Base-by-base conservation (phyloP, 768 basidiomycete genomes). In the Gyrodon lividus region DNA sequence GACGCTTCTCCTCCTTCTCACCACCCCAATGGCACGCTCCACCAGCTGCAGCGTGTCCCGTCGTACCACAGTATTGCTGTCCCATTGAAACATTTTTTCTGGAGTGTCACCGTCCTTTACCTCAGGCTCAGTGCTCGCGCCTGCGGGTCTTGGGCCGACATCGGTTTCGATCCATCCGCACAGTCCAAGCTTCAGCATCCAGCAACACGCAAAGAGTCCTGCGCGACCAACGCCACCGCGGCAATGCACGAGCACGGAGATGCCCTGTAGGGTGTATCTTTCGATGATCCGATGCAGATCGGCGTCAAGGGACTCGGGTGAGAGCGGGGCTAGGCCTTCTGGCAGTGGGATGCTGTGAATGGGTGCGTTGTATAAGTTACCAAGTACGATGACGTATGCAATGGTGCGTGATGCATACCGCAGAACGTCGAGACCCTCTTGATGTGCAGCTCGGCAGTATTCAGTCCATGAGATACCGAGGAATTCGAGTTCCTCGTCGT, bases 181-280 rank as follows among this genome's bases (percentile, higher is more conserved):
- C n/a, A 97, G 77, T 4, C 94, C 95, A 55, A 97, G 83, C 67
- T 90, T 92, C 52, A 96, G 76, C 65, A 90, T 78, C 95, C 95
- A 98, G 61, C 89, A 92, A 58, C 87, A 91, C 2, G 93, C 94
- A 40, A 98, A 77, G 22, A 98, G 77, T 1, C 95, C 96, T 0
- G 95, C 96, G 16, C 95, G 81, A 3, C 95, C 95, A 6, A 98
- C 88, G 4, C 96, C 96, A 14, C 95, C 95, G 16, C 95, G 82
- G 65, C 96, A 98, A 60, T 98, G 96, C 12, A 87, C 88, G 10
- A 96, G 77, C 8, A 94, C 78, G 8, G 82, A 77, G 0, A 80
- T 64, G 2, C 94, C 92, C 5, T 72, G 73, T 4, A 94, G 73
- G 0, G 93, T 87, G 62, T 96, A 96, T 4, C 68, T 66, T 19